A percentile compares a stretch with the other conserved stretches of the same genome.
Conservation (phyloP, 2,329 filamentous ascomycete genomes). For the Fusarium coicis region DNA sequence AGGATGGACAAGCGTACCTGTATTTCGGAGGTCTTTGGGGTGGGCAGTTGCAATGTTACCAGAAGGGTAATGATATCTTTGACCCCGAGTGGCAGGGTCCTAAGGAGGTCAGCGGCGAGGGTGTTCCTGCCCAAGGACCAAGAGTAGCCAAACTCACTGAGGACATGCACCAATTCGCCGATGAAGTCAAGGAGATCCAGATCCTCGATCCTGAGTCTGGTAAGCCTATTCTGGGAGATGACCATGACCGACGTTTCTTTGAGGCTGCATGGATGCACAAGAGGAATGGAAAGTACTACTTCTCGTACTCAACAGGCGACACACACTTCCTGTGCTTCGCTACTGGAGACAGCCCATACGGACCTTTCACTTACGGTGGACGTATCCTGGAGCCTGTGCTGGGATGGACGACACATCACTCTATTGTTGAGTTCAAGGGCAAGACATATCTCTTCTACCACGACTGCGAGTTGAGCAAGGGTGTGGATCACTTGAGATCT, state of each 20-base stretch:
- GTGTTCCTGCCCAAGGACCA: conserved; percentile 69
- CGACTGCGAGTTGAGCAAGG: conserved; percentile 74
- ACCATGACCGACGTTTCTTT: conserved; percentile 81
- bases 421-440: conserved; percentile 77
- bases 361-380: conserved; percentile 79
- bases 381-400: conserved; percentile 79
- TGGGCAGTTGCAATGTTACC: conserved; percentile 83
- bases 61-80: conserved; percentile 63
- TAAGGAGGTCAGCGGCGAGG: conserved; percentile 67
- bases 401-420: conserved; percentile 86
- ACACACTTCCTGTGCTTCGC: conserved; percentile 80
- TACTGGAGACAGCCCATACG: conserved; percentile 70
- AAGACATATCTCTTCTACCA: conserved; percentile 83
- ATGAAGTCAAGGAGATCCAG: conserved; percentile 66
- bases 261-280: conserved; percentile 86
- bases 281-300: conserved; percentile 75
- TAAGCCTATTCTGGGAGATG: conserved; percentile 68
- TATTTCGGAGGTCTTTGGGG: conserved; percentile 87
- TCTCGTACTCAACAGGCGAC: conserved; percentile 82
- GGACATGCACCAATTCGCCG: conserved; percentile 73
- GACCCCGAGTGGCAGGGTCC: conserved; percentile 65
- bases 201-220: conserved; percentile 73
- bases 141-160: conserved; percentile 72
- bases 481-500: conserved; percentile 76
- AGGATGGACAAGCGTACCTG: conserved; percentile 52